A percentile compares a stretch with the other conserved stretches of the same genome.
phyloP scores from a whole-genome alignment of 1,284 basidiomycete species.

The Schizophyllum amplum region DNA sequence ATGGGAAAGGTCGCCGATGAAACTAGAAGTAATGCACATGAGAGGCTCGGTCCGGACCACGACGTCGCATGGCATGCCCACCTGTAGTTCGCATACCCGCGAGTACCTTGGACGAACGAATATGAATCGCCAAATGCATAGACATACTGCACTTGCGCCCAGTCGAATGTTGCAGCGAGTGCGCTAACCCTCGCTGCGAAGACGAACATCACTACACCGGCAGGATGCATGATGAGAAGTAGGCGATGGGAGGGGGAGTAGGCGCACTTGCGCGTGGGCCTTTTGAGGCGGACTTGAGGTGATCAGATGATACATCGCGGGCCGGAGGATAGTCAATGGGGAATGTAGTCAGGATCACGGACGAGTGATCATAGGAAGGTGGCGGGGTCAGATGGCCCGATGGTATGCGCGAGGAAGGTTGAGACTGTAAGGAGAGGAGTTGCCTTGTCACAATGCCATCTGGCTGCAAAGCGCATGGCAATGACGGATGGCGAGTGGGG shows the following conservation, averaged over 20 bases:
- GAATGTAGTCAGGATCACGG: no score
- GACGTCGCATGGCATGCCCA: conserved; percentile 10
- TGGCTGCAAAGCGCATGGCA: no score
- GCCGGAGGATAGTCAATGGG: neutral
- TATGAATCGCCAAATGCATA: conserved; percentile 51
- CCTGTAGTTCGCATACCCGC: conserved; percentile 42
- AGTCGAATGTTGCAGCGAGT: conserved; percentile 21
- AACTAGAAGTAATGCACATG: conserved; percentile 22
- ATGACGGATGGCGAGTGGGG: no score
- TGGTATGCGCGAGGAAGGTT: no score
- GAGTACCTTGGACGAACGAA: conserved; percentile 44
- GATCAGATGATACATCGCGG: neutral
- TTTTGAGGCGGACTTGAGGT: neutral
- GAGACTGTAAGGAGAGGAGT: no score
- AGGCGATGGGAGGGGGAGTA: neutral
- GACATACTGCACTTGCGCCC: conserved; percentile 32
- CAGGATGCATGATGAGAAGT: neutral
- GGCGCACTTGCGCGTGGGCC: neutral
- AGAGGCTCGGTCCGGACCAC: neutral
- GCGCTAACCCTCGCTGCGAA: neutral
- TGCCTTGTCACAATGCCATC: no score
- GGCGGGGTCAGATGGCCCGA: no score
- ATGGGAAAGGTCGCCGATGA: conserved; percentile 40
- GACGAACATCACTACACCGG: neutral
- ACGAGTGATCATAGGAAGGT: no score